These are phyloP conservation scores for Fusarium chuoi DNA, from an alignment of 2,329 filamentous ascomycete species.

Conservation along the genomic window DNA sequence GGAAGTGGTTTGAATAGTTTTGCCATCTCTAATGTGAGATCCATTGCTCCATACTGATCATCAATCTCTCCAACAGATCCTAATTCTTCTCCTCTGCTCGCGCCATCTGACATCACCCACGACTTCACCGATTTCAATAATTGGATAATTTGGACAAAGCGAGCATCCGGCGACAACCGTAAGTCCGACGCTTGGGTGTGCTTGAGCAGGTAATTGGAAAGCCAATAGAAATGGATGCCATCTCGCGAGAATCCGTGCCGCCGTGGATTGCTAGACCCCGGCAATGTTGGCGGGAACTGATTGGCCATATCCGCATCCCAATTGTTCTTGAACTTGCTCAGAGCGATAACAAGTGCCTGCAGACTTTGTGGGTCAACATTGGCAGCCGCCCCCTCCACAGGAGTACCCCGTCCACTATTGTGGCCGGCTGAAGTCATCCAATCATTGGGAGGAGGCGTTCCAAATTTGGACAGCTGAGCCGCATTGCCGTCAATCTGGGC, in stretches of 20 bases:
- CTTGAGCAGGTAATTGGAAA: slow-evolving; percentile 73
- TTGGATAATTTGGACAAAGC: slow-evolving; percentile 69
- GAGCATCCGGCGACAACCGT: slow-evolving; percentile 65
- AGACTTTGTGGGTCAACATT: slow-evolving; percentile 58
- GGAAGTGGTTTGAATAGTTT: slow-evolving; percentile 73
- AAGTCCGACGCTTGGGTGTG: slow-evolving; percentile 65
- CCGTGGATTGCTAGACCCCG: slow-evolving; percentile 60
- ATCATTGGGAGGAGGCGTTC: slow-evolving; percentile 68
- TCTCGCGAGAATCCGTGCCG: slow-evolving; percentile 78
- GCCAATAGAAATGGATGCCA: slow-evolving; percentile 78
- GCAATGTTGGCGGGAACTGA: slow-evolving; percentile 68
- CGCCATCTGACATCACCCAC: slow-evolving; percentile 72
- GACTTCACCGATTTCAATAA: slow-evolving; percentile 68
- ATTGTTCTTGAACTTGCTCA: slow-evolving; percentile 77
- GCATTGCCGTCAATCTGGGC: slow-evolving; percentile 55
- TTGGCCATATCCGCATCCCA: slow-evolving; percentile 77
- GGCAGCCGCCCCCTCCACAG: slow-evolving; percentile 52
- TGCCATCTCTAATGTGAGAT: slow-evolving; percentile 77
- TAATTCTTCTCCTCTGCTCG: slow-evolving; percentile 71
- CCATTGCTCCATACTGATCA: slow-evolving; percentile 70
- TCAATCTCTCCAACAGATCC: slow-evolving; percentile 76
- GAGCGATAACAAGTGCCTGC: slow-evolving; percentile 63
- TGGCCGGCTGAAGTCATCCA: slow-evolving; percentile 60
- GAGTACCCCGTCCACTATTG: slow-evolving; percentile 59
- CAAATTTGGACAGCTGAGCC: slow-evolving; percentile 52